Evolutionary conservation across 345 rosid species (phyloP).

Genomic region (Hevea brasiliensis): DNA sequence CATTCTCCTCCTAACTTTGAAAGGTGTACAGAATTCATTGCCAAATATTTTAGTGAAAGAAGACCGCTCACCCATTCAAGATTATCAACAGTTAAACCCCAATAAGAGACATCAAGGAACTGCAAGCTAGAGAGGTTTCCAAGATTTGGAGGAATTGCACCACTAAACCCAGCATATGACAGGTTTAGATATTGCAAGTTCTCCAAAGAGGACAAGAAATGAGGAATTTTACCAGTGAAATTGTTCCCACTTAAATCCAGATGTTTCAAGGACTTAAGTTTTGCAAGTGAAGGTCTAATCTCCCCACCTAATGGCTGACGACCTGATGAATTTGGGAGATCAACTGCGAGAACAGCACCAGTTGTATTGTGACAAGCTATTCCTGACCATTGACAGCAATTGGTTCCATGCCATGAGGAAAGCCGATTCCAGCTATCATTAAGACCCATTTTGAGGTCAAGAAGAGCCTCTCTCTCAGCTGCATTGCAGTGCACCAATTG

Average conservation of each 20-base stretch:
- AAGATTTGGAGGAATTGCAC: no score
- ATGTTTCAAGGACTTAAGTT: no score
- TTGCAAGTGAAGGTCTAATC: no score
- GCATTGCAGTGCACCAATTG: no score
- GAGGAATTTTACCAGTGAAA: no score
- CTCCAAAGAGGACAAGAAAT: no score
- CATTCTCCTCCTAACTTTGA: no score
- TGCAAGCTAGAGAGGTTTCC: slow-evolving; percentile 39
- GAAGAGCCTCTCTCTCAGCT: no score
- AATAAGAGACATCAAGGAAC: slow-evolving; percentile 35
- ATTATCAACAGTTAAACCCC: slow-evolving; percentile 14
- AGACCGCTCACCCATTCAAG: slow-evolving; percentile 40
- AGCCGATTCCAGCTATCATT: neutral
- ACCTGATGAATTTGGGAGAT: neutral
- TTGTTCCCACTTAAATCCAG: no score
- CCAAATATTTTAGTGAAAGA: slow-evolving; percentile 29
- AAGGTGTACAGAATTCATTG: neutral
- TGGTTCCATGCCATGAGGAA: neutral
- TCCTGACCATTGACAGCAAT: neutral
- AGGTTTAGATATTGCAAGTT: no score
- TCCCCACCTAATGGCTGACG: slow-evolving; percentile 15
- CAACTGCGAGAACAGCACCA: neutral
- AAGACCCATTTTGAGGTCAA: slow-evolving; percentile 1
- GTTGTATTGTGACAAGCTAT: neutral
- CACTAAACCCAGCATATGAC: no score